A percentile compares a stretch with the other conserved stretches of the same genome.
These are phyloP conservation scores for Pyropia haitanensis DNA, from an alignment of 23 red algal genomes.

Conservation along the genomic window DNA sequence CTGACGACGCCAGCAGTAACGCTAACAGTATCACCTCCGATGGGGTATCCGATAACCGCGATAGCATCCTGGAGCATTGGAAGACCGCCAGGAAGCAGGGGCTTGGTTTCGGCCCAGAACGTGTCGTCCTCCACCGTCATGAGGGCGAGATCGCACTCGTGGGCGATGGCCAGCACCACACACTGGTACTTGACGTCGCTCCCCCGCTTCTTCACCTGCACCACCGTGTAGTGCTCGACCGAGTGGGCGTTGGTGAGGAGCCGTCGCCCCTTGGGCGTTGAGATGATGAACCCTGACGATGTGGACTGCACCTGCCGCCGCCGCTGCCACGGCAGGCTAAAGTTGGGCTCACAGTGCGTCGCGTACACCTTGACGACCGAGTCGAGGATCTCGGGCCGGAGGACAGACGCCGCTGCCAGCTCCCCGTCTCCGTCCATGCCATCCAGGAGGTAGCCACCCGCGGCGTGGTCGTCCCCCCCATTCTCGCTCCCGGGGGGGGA, in stretches of 20 bases:
- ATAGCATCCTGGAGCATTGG: constrained; percentile 68
- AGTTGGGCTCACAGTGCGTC: constrained; percentile 88
- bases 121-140: constrained; percentile 63
- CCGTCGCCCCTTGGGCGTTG: constrained; percentile 19
- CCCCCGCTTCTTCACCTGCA: constrained; percentile 76
- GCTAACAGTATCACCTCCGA: constrained; percentile 72
- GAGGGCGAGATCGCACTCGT: constrained; percentile 94
- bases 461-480: no score
- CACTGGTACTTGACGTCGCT: constrained; percentile 61
- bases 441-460: no score
- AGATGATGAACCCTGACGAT: constrained; percentile 76
- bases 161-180: constrained; percentile 63
- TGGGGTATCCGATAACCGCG: constrained; percentile 72
- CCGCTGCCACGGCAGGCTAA: constrained; percentile 80
- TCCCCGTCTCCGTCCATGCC: no score
- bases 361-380: constrained; percentile 79
- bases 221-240: constrained; percentile 83
- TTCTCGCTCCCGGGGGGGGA: no score
- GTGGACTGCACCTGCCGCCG: constrained; percentile 64
- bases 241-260: constrained; percentile 89
- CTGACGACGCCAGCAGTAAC: constrained; percentile 83
- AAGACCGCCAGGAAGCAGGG: constrained; percentile 50
- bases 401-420: no score
- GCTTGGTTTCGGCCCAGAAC: constrained; percentile 69
- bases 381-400: constrained; percentile 36